Evolutionary conservation across 768 basidiomycete species (phyloP), one percentile per base, ranked within the genome.

Genomic region (Lanmaoa pseudosensibilis): DNA sequence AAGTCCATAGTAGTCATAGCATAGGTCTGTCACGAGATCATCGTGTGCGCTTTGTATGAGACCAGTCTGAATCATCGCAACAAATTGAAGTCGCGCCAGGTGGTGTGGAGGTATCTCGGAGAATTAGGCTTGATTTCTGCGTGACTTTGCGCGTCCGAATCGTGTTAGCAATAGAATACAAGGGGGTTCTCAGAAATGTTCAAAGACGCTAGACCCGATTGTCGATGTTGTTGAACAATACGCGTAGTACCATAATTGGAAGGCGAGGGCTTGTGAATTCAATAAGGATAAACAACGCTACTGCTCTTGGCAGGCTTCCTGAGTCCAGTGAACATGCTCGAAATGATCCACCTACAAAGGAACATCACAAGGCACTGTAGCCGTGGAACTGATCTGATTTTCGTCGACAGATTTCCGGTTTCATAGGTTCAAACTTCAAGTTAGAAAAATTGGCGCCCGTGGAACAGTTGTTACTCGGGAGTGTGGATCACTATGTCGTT

Each of bases 1-100:
- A 18, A 86, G 80, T 4, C 94, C 94, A 68, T 96, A 97, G 71
- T 89, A 95, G 67, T 96, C 92, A 67, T 94, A 97, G 13, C 86
- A 81, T 53, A 90, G 83, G 74, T 95, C 94, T 0, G 92, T 92
- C 32, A 93, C 79, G 27, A 93, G 82, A 69, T 93, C 91, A 50
- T 75, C 81, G 72, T 94, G 92, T 6, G 88, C 88, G 62, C 83
- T 87, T 54, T 80, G 83, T 58, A 93, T 88, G 15, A 93, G 77
- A 10, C 87, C 88, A 5, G 88, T 88, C 72, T 92, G 90, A 47
- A 91, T 84, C 86, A 91, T 89, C 19, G 27, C 8, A 38, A 40
- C 8, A 25, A 38, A 34, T 2, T 19, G n/a, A 38, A 34, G 15
- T 16, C 19, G n/a, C 23, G 38, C 36, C n/a, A 33, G 25, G 21